phyloP scores from a whole-genome alignment of 2,329 filamentous ascomycete genomes.

The Furcasterigmium furcatum region DNA sequence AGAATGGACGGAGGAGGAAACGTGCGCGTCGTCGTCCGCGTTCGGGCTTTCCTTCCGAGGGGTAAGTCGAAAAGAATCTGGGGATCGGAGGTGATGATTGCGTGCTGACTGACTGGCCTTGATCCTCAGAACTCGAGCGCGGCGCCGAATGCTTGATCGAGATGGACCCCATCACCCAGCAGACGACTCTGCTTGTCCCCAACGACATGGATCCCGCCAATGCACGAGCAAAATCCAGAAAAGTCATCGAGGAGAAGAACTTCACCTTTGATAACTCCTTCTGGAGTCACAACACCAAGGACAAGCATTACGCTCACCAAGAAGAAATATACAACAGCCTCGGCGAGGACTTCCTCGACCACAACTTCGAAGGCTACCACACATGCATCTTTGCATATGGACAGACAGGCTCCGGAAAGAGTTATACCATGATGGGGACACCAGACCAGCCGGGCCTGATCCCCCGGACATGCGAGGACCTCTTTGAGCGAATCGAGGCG shows the following conservation, averaged over 20 bases:
- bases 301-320: constrained; percentile 86
- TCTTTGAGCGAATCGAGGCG: constrained; percentile 88
- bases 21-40: constrained; percentile 78
- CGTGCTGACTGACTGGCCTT: too few relatives aligned
- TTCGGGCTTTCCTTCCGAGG: constrained; percentile 74
- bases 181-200: constrained; percentile 76
- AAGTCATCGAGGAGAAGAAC: constrained; percentile 77
- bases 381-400: constrained; percentile 99
- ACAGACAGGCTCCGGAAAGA: constrained; percentile 96
- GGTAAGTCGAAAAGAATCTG: too few relatives aligned
- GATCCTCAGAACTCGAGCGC: constrained; percentile 69
- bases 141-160: constrained; percentile 80
- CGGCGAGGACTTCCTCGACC: constrained; percentile 94
- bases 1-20: constrained; percentile 67
- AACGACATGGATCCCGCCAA: constrained; percentile 50
- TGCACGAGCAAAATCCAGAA: constrained; percentile 62
- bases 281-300: constrained; percentile 82
- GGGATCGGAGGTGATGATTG: too few relatives aligned
- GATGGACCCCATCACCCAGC: constrained; percentile 87
- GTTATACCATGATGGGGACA: constrained; percentile 96
- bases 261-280: constrained; percentile 99
- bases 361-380: constrained; percentile 99
- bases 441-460: constrained; percentile 86
- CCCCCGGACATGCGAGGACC: constrained; percentile 89
- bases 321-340: constrained; percentile 92